Evolutionary conservation across 805 yeast genomes (phyloP), one percentile per base, ranked within the genome.

Genomic region (Wickerhamiella siamensis): DNA sequence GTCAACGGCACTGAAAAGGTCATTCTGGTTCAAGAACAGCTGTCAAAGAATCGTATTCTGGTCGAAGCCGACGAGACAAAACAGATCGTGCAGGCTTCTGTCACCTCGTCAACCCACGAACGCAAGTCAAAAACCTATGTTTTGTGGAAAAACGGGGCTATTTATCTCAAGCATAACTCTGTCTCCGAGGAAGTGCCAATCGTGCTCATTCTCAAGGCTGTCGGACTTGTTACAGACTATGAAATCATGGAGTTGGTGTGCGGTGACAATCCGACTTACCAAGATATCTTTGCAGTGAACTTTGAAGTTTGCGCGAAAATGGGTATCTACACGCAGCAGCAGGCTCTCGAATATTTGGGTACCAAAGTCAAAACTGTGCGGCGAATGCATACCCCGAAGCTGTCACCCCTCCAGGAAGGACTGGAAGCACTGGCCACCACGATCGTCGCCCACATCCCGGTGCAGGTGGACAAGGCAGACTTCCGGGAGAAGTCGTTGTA

Each of bases 1-100:
- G 96, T 88, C 39, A 88, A 88, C 58, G 98, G 98, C 60, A 91
- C 98, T 0, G 98, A 91, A 55, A 91, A 91, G 60, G 98, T 91
- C 36, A 91, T 91, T 48, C 70, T 91, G 51, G 93, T 91, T 34
- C 98, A 91, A 62, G 98, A 91, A 62, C 98, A 91, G 68, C 69
- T 91, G 59, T 79, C 94, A 39, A 91, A 91, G 64, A 91, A 91
- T 63, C 83, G 98, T 72, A 91, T 91, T 57, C 86, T 91, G 55
- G 98, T 91, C 12, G 99, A 91, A 62, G 91, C 95, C 1, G 99
- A 91, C 59, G 94, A 83, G 49, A 83, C 86, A 63, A 91, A 93
- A 61, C 79, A 77, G 3, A 78, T 91, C 18, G 95, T 87, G 17
- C 98, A 91, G 63, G 96, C 98, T 1, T 83, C 95, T 0, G 99